Evolutionary conservation across 164 flowering plant species (phyloP), one percentile per base, ranked within the genome.

Genomic region (Chimonanthus salicifolius): DNA sequence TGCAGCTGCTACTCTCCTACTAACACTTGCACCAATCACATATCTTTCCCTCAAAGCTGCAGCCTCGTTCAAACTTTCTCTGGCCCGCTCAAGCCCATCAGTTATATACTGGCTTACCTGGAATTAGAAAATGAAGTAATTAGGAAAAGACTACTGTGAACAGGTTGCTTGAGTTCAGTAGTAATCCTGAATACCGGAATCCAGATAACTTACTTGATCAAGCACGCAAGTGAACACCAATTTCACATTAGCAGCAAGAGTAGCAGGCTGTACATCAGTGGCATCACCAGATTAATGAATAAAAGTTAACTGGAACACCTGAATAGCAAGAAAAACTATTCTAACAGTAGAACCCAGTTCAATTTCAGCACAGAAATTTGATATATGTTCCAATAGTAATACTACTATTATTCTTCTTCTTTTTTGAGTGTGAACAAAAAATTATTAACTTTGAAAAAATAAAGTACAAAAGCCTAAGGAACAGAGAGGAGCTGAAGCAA

Each of bases 1-100:
- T 47, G 98, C 98, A 77, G 98, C 98, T 79, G 98, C 97, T 78
- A 95, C 97, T 78, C 99, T 92, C 83, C 91, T 86, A 76, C 94
- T 92, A 58, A 96, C 78, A 75, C 75, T 90, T 65, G 98, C 82
- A 44, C 97, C 97, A 74, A 95, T 84, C 79, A 93, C 85, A 87
- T 86, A 95, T 74, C 89, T 87, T 80, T 96, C 99, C 88, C 98
- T 91, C 86, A 90, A 82, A 74, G 91, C 85, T 46, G 98, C 92
- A 82, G 99, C 99, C 79, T 96, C 99, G 76, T 88, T 89, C 74
- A 96, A 83, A 83, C 95, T 83, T 67, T 96, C 99, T 76, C 97
- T 85, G 72, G 99, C 92, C 74, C 95, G 82, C 75, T 94, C 99
- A 72, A 96, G 94, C 71, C 99, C 98, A 64, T 89, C 97, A 46